Conservation (phyloP, 495 filamentous ascomycete species). For the Geoglossum glabrum region DNA sequence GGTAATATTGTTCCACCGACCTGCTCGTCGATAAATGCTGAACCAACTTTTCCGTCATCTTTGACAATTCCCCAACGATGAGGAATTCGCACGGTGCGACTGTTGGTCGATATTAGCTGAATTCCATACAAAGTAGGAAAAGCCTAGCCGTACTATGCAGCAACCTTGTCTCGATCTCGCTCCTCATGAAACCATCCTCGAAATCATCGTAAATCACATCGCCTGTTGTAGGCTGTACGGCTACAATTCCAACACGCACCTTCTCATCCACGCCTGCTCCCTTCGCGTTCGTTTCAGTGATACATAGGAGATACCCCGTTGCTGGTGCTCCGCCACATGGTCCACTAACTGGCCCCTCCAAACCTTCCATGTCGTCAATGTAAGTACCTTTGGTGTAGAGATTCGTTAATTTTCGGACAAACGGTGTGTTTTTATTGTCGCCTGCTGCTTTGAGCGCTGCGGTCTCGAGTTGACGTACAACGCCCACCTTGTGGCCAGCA, state of each 20-base stretch:
- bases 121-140: neutral
- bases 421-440: conserved; percentile 85
- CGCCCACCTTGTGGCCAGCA: conserved; percentile 87
- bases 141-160: conserved; percentile 37
- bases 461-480: conserved; percentile 92
- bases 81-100: conserved; percentile 87
- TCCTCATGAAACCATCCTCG: conserved; percentile 95
- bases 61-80: conserved; percentile 84
- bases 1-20: conserved; percentile 1
- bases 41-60: conserved; percentile 82
- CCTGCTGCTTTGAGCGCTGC: conserved; percentile 94
- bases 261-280: conserved; percentile 83
- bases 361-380: conserved; percentile 77
- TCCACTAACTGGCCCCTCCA: conserved; percentile 28
- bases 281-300: conserved; percentile 74
- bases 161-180: conserved; percentile 83
- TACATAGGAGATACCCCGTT: conserved; percentile 79
- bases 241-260: conserved; percentile 78
- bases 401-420: conserved; percentile 83
- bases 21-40: conserved; percentile 75
- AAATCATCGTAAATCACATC: conserved; percentile 95
- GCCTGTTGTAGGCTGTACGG: conserved; percentile 87
- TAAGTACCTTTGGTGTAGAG: conserved; percentile 98
- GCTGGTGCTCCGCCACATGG: conserved; percentile 39
- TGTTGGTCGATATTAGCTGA: neutral